Evolutionary conservation across 305 asterid species (phyloP), one percentile per base, ranked within the genome.

Genomic region (Fraxinus latifolia): DNA sequence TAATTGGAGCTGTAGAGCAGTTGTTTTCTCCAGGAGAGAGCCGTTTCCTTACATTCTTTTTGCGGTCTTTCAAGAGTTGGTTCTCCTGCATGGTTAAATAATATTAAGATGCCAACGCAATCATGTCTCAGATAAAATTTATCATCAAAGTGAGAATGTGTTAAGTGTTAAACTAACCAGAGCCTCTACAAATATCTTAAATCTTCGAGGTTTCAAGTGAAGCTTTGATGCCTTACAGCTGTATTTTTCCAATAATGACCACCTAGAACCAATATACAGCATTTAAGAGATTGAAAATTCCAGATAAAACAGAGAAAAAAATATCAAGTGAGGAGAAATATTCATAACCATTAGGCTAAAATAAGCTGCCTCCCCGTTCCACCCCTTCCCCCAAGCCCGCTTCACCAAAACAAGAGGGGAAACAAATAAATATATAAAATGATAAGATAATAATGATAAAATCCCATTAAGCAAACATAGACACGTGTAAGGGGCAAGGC

Each of bases 201-300:
- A 94, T 85, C 99, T 94, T 77, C 99, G 93, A 36, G 99, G 99
- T 89, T 96, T 96, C 90, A 96, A 89, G 90, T 94, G 99, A 83
- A 96, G 97, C 92, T 94, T 94, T 77, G 99, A 96, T 82, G 99
- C 97, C 89, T 94, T 96, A 84, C 99, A 96, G 91, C 99, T 94
- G 87, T 91, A 94, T 86, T 96, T 94, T 89, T 96, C 99, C 92
- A 96, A 86, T 76, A 96, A 89, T 36, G 98, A 94, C 98, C 99
- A 96, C 98, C 98, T 96, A 87, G 82, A 87, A 81, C 82, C 77
- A 79, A 78, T 84, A 76, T 31, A 84, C 19, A 77, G 11, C 33
- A 74, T 71, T 81, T 72, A 47, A 53, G 81, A 80, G 77, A 81
- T 53, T 53, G 25, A 53, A 53, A 53, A 53, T 53, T 19, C 25